These are phyloP conservation scores for Mrakia hoshinonis DNA, from an alignment of 768 basidiomycete species.

Conservation along the genomic window DNA sequence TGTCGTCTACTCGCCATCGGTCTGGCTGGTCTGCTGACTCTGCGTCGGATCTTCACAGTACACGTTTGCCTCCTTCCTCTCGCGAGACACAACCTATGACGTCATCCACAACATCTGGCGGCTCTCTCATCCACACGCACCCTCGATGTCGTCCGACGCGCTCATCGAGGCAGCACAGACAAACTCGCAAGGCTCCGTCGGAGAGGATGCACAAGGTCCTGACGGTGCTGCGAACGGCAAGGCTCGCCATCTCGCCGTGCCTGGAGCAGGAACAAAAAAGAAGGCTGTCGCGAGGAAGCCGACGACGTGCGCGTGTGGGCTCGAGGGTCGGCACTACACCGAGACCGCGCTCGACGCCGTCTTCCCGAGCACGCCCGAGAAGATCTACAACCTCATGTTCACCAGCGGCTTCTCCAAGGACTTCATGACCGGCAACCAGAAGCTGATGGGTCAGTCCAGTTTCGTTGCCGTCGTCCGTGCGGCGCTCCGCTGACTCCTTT, in stretches of 20 bases:
- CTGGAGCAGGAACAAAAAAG: not conserved
- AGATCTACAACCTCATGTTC: conserved; percentile 92
- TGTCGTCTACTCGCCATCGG: not conserved
- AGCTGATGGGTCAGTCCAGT: conserved; percentile 60
- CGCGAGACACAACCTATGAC: conserved; percentile 90
- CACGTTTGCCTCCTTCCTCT: conserved; percentile 91
- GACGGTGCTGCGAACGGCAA: not conserved
- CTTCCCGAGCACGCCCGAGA: conserved; percentile 84
- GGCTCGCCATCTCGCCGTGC: not conserved
- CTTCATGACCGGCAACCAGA: conserved; percentile 83
- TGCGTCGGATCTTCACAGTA: conserved; percentile 52
- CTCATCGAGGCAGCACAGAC: conserved; percentile 13
- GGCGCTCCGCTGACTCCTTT: not conserved
- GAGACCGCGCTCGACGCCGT: conserved; percentile 69
- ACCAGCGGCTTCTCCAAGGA: conserved; percentile 91
- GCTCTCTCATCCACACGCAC: conserved; percentile 63
- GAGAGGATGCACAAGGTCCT: not conserved
- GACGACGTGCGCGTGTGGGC: conserved; percentile 59
- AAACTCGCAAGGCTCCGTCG: conserved; percentile 8
- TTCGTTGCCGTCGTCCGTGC: not conserved
- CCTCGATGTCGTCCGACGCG: conserved; percentile 27
- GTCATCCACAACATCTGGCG: conserved; percentile 95
- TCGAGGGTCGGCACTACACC: conserved; percentile 57
- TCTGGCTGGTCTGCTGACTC: not conserved
- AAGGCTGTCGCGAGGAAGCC: conserved; percentile 24